Base-by-base conservation (phyloP, 2,329 filamentous ascomycete genomes). In the Pseudocercospora cruenta region DNA sequence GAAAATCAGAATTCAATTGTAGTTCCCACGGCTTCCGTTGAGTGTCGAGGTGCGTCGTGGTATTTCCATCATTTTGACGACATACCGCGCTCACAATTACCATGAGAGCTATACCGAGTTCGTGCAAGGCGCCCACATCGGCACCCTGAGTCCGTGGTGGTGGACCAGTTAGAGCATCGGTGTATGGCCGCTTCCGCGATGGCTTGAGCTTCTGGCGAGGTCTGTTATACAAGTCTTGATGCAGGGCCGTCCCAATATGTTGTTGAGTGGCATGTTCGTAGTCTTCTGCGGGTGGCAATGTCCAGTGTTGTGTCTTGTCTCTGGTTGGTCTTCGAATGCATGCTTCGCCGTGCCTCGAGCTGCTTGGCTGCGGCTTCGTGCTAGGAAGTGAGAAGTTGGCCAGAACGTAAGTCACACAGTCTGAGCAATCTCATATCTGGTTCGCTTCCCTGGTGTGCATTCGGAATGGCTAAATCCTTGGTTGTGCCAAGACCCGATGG, bases 101-200 rank as follows among this genome's bases (percentile, higher is more conserved):
- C 33, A 43, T n/a, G 4, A 39, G 55, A 58, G 55, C 28, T 43
- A 39, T 39, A n/a, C 55, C 55, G 36, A n/a, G 31, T 58, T 58
- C 33, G 55, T 58, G 55, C 55, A 24, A 58, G 55, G 55, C 16
- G 53, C 55, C 55, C 55, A 58, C 55, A 39, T 58, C 55, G 55
- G 55, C 28, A 39, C 8, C 55, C 22, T 58, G 31, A 58, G 33
- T 58, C n/a, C 31, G 55, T 21, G 28, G n/a, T 36, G 9, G 55
- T 22, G 31, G 31, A 22, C 55, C 55, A 22, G 55, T 58, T 16
- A 58, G 19, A 58, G 55, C 55, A 14, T 58, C n/a, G 55, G 55
- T 58, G 55, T 58, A 43, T 55, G 51, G 51, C 51, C 51, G 51
- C 51, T 31, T 55, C 51, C 55, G 55, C 55, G 26, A 57, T 58